phyloP scores from a whole-genome alignment of 2,329 filamentous ascomycete species.

The Pseudomassariella vexata region DNA sequence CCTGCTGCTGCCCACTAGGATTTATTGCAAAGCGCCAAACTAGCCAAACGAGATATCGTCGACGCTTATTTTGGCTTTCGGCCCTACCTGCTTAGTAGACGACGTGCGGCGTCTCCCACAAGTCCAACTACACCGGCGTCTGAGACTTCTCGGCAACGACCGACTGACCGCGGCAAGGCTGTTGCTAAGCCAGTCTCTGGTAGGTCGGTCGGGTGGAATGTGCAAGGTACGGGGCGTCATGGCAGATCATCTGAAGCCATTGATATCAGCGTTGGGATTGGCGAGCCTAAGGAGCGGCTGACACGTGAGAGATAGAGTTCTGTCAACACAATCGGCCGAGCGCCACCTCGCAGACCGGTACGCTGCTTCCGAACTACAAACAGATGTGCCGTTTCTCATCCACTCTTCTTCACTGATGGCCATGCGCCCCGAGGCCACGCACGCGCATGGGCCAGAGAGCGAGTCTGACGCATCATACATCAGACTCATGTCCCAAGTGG shows the following conservation, averaged over 20 bases:
- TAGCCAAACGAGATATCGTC: too few relatives aligned
- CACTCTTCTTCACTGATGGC: neutral
- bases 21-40: neutral
- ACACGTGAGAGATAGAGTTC: constrained; percentile 16
- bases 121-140: constrained; percentile 4
- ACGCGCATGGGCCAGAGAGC: neutral
- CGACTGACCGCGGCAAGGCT: constrained; percentile 18
- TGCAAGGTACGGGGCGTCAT: constrained; percentile 25
- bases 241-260: constrained; percentile 21
- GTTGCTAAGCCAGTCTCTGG: constrained; percentile 11
- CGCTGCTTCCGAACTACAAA: neutral
- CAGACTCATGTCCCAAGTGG: too few relatives aligned
- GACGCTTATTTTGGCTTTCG: constrained; percentile 7
- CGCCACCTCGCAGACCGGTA: constrained; percentile 6
- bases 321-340: constrained; percentile 11
- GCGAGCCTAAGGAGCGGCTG: constrained; percentile 5
- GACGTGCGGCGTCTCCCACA: constrained; percentile 8
- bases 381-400: too few relatives aligned
- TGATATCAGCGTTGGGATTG: constrained; percentile 16
- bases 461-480: neutral
- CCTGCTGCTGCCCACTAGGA: constrained; percentile 7
- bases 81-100: constrained; percentile 7
- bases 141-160: constrained; percentile 19
- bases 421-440: neutral
- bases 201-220: constrained; percentile 14